Evolutionary conservation across 1,139 yeast genomes (phyloP).

Genomic region (Taiozyma sp.): DNA sequence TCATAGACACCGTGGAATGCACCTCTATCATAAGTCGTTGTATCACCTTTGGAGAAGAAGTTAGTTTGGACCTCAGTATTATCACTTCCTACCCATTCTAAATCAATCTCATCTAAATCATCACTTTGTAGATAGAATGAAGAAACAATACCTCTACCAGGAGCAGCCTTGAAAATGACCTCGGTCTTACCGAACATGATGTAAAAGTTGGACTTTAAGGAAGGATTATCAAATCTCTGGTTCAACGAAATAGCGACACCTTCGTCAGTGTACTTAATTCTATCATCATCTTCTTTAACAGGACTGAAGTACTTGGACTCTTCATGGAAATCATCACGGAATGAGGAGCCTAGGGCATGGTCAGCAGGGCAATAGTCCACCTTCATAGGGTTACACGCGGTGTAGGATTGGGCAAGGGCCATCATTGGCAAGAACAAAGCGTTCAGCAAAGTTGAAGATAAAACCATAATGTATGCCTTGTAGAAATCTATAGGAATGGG

Average conservation of each 20-base stretch:
- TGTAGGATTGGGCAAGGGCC: constrained; percentile 5
- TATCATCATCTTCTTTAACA: constrained; percentile 33
- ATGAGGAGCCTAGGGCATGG: constrained; percentile 52
- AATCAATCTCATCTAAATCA: constrained; percentile 81
- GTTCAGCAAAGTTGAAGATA: neutral
- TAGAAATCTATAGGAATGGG: neutral
- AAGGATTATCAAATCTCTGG: constrained; percentile 68
- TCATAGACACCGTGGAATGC: constrained; percentile 54
- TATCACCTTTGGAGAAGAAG: constrained; percentile 76
- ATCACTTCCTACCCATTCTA: constrained; percentile 83
- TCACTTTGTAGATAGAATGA: constrained; percentile 81
- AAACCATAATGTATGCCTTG: constrained; percentile 3
- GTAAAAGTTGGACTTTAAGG: constrained; percentile 70
- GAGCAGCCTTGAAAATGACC: constrained; percentile 64
- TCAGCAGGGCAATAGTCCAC: constrained; percentile 39
- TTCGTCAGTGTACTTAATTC: constrained; percentile 31
- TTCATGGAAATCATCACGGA: constrained; percentile 43
- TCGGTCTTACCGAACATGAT: constrained; percentile 85
- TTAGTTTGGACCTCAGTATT: constrained; percentile 71
- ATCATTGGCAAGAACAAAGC: constrained; percentile 4
- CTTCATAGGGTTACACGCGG: constrained; percentile 38
- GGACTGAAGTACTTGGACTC: constrained; percentile 40
- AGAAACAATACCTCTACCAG: constrained; percentile 74
- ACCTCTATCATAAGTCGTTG: constrained; percentile 76
- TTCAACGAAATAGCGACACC: constrained; percentile 62